Conservation (phyloP, 495 filamentous ascomycete genomes). For the Penicillium tannophilum region DNA sequence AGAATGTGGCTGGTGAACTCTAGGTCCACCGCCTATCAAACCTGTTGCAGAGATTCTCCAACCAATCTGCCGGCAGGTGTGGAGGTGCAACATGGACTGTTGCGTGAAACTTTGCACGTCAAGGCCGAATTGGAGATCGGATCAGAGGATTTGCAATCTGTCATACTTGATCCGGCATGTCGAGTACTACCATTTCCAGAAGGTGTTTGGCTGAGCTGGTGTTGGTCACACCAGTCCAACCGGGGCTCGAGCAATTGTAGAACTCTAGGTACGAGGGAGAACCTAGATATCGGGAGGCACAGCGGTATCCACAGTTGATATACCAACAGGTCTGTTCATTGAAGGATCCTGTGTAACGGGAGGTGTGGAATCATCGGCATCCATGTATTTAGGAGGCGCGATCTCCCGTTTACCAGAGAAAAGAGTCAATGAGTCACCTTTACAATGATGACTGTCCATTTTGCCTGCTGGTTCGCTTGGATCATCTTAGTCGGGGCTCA, state of each 20-base stretch:
- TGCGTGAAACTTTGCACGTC: background rate
- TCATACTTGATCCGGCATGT: conserved; percentile 6
- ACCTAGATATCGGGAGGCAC: background rate
- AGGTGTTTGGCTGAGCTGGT: conserved; percentile 2
- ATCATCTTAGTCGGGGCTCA: conserved; percentile 20
- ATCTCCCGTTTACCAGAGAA: background rate
- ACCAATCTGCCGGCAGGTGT: background rate
- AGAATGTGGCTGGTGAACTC: background rate
- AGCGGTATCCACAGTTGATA: conserved; percentile 4
- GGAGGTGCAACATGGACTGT: background rate
- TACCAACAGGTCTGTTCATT: conserved; percentile 8
- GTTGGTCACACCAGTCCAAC: conserved; percentile 2
- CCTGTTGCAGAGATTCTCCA: background rate
- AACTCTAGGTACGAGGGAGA: background rate
- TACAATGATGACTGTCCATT: background rate
- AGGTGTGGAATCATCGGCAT: background rate
- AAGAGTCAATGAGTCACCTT: background rate
- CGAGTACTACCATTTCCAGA: conserved; percentile 6
- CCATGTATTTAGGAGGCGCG: background rate
- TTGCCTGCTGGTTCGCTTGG: background rate
- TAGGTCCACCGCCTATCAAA: background rate
- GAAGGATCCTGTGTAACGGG: conserved; percentile 4
- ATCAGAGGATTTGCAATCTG: background rate
- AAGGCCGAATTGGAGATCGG: background rate
- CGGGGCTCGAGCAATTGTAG: background rate